These are phyloP conservation scores for Colletotrichum caudatum DNA, from an alignment of 2,329 filamentous ascomycete genomes.

Conservation along the genomic window DNA sequence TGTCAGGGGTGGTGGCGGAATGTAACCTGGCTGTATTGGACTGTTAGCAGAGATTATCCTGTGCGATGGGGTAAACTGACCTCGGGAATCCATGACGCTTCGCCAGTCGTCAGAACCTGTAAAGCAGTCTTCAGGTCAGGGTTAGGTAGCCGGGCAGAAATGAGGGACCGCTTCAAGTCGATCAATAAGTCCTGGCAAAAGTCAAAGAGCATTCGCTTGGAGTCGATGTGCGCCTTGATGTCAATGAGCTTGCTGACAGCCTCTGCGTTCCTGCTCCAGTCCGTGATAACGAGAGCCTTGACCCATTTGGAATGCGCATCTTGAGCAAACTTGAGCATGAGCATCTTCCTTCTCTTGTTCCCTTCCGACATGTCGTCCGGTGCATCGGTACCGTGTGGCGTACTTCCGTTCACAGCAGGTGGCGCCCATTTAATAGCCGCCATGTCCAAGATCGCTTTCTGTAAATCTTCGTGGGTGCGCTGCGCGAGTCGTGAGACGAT, in stretches of 20 bases:
- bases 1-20: slow-evolving; percentile 78
- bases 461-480: slow-evolving; percentile 82
- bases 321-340: slow-evolving; percentile 82
- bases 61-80: slow-evolving; percentile 59
- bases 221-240: slow-evolving; percentile 79
- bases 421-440: slow-evolving; percentile 73
- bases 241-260: slow-evolving; percentile 91
- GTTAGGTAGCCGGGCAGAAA: slow-evolving; percentile 81
- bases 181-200: slow-evolving; percentile 72
- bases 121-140: slow-evolving; percentile 93
- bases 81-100: slow-evolving; percentile 82
- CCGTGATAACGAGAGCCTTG: slow-evolving; percentile 88
- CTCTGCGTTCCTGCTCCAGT: slow-evolving; percentile 86
- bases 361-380: slow-evolving; percentile 70
- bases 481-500: slow-evolving; percentile 85
- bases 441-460: slow-evolving; percentile 76
- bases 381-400: slow-evolving; percentile 52
- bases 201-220: slow-evolving; percentile 71
- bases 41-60: slow-evolving; percentile 18
- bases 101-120: slow-evolving; percentile 83
- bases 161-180: slow-evolving; percentile 79
- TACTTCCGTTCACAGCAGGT: slow-evolving; percentile 64
- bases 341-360: slow-evolving; percentile 81
- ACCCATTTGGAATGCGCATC: slow-evolving; percentile 88
- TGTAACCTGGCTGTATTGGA: slow-evolving; percentile 74